Evolutionary conservation across 331 rosid genomes (phyloP), one percentile per base, ranked within the genome.

Genomic region (Acacia concinna): DNA sequence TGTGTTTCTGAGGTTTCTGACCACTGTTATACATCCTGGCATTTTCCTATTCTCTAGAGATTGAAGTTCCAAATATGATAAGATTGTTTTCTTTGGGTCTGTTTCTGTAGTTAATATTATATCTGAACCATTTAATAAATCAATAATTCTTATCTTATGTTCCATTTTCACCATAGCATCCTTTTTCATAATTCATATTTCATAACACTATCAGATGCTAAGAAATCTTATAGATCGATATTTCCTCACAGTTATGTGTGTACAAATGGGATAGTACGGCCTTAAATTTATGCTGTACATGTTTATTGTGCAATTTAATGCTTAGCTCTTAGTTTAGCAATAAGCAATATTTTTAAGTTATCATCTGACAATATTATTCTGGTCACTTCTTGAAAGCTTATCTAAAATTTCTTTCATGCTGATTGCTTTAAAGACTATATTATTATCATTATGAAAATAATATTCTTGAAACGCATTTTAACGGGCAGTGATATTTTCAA

Each of bases 91-190:
- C 21, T 63, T 32, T 15, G 12, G 7, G 32, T 23, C 23, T 35
- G 30, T 13, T 34, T 65, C 46, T 34, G 0, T 66, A 63, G 10
- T 17, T 35, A 8, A 9, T 34, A 66, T 37, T 66, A 66, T 28
- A n/a, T 35, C 47, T 35, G 71, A 35, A 10, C 23, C 47, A n/a
- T 35, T 67, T 67, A 67, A 64, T 25, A 64, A 8, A 32, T 32
- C 41, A 63, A 63, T 63, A 31, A 63, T 32, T 32, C 69, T 63
- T 63, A n/a, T 63, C 68, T 64, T 34, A 32, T 32, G 70, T 64
- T 64, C 37, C 70, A 64, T 64, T 32, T 62, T 63, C 41, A 63
- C 41, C 41, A 64, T 18, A 17, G 23, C 15, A 31, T 63, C 68
- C 65, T 57, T 57, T 31, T 2, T 31, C 18, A n/a, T n/a, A n/a